Conservation (phyloP, 2,329 filamentous ascomycete genomes). For the Aspergillus melleus region DNA sequence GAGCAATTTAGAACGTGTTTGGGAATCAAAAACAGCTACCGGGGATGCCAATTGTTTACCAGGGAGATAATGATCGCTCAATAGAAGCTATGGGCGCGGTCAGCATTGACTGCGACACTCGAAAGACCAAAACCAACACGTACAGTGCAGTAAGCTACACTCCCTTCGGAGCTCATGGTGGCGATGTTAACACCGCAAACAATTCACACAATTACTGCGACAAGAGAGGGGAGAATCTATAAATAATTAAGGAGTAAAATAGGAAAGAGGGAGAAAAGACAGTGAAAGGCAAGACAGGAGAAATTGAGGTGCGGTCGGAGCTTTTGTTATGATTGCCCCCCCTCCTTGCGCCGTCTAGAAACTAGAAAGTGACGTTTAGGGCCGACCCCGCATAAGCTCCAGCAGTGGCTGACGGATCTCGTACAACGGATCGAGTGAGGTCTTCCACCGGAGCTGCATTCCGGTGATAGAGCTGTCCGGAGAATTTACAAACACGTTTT, state of each 20-base stretch:
- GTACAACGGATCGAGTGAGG: background rate
- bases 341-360: background rate
- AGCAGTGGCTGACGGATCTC: background rate
- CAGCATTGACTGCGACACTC: constrained; percentile 4
- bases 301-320: background rate
- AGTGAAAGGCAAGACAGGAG: constrained; percentile 2
- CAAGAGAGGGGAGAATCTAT: constrained; percentile 1
- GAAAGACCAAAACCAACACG: constrained; percentile 22
- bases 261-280: constrained; percentile 8
- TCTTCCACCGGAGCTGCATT: background rate
- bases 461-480: background rate
- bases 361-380: constrained; percentile 1
- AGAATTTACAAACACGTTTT: background rate
- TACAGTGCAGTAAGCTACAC: constrained; percentile 68
- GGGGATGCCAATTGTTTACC: constrained; percentile 55
- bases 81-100: constrained; percentile 67
- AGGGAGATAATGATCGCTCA: constrained; percentile 90
- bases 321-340: background rate
- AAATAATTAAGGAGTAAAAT: background rate
- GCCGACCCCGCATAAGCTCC: background rate
- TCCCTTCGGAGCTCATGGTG: constrained; percentile 44
- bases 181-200: constrained; percentile 11
- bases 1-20: constrained; percentile 8
- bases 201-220: background rate
- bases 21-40: background rate